Conservation (phyloP, 495 filamentous ascomycete species). For the Penicillium lagena region DNA sequence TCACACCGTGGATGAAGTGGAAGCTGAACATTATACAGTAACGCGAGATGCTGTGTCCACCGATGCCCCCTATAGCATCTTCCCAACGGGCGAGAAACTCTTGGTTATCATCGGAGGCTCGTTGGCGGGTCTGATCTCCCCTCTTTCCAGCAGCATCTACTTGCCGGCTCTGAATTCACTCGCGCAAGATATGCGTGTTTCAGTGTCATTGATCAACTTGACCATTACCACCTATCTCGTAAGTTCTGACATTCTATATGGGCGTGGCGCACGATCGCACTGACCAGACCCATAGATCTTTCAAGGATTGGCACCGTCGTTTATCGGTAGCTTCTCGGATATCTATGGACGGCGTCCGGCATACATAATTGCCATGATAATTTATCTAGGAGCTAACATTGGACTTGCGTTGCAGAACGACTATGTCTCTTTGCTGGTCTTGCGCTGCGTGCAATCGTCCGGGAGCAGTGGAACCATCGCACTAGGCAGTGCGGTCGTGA, state of each 20-base stretch:
- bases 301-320: conserved; percentile 42
- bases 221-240: conserved; percentile 41
- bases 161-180: conserved; percentile 33
- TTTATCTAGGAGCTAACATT: conserved; percentile 43
- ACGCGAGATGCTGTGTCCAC: background rate
- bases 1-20: too few species aligned
- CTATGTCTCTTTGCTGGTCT: conserved; percentile 40
- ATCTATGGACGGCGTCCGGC: conserved; percentile 37
- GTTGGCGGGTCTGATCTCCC: conserved; percentile 27
- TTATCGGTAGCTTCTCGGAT: conserved; percentile 44
- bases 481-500: conserved; percentile 31
- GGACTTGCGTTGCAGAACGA: conserved; percentile 38
- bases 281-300: conserved; percentile 28
- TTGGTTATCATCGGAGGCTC: conserved; percentile 22
- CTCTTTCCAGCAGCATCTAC: conserved; percentile 40
- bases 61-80: conserved; percentile 18
- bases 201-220: conserved; percentile 34
- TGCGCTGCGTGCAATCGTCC: conserved; percentile 43
- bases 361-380: conserved; percentile 33
- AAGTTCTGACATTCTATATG: background rate
- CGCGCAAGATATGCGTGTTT: conserved; percentile 28
- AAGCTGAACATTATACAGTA: too few species aligned
- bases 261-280: background rate
- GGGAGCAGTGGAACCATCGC: conserved; percentile 41
- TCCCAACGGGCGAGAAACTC: conserved; percentile 16